phyloP scores from a whole-genome alignment of 371 early-diverging fungal species.

The Mucor ambiguus region DNA sequence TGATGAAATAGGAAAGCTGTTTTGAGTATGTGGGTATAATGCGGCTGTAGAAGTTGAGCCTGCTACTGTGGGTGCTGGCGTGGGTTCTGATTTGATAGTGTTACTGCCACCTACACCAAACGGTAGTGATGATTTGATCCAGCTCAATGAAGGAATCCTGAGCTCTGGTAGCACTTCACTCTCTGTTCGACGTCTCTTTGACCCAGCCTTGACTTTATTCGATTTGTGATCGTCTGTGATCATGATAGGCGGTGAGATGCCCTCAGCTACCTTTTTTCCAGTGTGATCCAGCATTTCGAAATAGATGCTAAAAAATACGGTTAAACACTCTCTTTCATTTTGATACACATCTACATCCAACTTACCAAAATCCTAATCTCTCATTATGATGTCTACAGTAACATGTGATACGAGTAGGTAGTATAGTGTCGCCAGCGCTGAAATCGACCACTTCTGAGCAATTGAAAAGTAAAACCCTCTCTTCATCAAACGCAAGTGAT shows the following conservation, averaged over 20 bases:
- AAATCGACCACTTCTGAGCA: constrained; percentile 88
- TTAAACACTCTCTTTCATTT: neutral
- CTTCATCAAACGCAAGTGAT: constrained; percentile 63
- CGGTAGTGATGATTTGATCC: constrained; percentile 20
- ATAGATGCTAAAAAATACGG: constrained; percentile 52
- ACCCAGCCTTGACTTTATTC: constrained; percentile 63
- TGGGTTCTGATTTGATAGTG: constrained; percentile 5
- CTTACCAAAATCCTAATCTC: constrained; percentile 80
- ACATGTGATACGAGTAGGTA: constrained; percentile 94
- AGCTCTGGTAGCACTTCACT: constrained; percentile 27
- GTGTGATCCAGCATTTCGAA: constrained; percentile 77
- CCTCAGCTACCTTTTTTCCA: constrained; percentile 73
- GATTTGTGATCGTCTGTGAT: constrained; percentile 97
- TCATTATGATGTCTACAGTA: constrained; percentile 95
- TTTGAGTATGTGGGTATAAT: neutral
- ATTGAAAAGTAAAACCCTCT: constrained; percentile 85
- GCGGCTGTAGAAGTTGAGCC: neutral
- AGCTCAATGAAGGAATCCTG: constrained; percentile 9
- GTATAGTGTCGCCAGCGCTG: constrained; percentile 83
- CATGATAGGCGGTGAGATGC: constrained; percentile 91
- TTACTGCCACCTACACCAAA: constrained; percentile 3
- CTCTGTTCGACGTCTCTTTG: constrained; percentile 49
- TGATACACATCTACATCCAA: neutral
- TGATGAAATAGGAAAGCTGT: neutral
- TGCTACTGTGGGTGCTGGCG: constrained; percentile 1